A percentile compares a stretch with the other conserved stretches of the same genome.
These are phyloP conservation scores for Xylaria sp. DNA, from an alignment of 2,329 filamentous ascomycete genomes.

Conservation along the genomic window DNA sequence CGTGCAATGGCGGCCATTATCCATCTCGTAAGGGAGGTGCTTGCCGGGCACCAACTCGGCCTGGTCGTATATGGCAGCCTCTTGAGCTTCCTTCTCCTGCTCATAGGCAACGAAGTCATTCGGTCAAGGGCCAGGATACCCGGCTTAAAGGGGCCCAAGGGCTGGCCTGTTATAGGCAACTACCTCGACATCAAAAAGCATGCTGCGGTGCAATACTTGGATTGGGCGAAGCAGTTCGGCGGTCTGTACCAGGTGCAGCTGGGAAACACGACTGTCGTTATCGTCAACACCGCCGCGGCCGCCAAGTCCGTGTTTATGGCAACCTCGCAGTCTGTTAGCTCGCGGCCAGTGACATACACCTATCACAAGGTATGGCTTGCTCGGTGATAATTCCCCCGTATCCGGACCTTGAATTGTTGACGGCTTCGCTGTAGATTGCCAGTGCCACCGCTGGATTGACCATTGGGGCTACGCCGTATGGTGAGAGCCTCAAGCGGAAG, in stretches of 20 bases:
- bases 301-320: conserved; percentile 72
- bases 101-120: conserved; percentile 27
- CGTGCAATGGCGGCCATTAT: conserved; percentile 9
- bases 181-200: conserved; percentile 55
- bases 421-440: conserved; percentile 37
- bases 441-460: conserved; percentile 74
- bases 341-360: conserved; percentile 71
- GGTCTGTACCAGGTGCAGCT: conserved; percentile 62
- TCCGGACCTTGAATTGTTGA: neutral
- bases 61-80: conserved; percentile 7
- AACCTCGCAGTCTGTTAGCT: conserved; percentile 72
- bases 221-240: conserved; percentile 57
- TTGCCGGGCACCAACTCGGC: neutral
- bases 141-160: conserved; percentile 26
- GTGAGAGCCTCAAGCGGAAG: conserved; percentile 70
- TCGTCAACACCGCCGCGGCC: conserved; percentile 71
- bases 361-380: conserved; percentile 63
- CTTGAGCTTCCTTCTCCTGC: conserved; percentile 15
- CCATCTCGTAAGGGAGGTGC: conserved; percentile 2
- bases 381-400: no score
- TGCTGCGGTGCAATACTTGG: conserved; percentile 45
- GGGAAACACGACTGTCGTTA: conserved; percentile 67
- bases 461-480: conserved; percentile 79
- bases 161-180: conserved; percentile 51
- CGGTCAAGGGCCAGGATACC: conserved; percentile 25